Percentiles rank a stretch among this genome's conserved stretches.
These are phyloP conservation scores for Barnettozyma vustinii DNA, from an alignment of 805 yeast species.

Conservation along the genomic window DNA sequence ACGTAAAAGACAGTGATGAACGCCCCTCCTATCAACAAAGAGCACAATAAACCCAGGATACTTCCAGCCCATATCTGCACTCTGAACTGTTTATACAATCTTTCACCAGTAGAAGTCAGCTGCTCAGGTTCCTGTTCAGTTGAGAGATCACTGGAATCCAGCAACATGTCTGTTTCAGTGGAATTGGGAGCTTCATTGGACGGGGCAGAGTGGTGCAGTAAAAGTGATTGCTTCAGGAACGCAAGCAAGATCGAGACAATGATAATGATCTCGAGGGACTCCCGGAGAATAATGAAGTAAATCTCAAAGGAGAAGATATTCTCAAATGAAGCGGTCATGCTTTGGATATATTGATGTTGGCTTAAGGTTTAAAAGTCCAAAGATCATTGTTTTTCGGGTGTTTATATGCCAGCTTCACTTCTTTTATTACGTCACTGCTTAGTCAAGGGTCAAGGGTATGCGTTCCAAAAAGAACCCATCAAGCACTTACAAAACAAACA, in stretches of 20 bases:
- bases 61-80: slow-evolving; percentile 85
- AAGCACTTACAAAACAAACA: not conserved
- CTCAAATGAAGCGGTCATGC: slow-evolving; percentile 28
- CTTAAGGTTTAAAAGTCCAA: too few species aligned
- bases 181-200: not conserved
- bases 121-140: not conserved
- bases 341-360: not conserved
- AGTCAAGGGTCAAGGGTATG: not conserved
- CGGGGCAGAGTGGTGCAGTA: slow-evolving; percentile 27
- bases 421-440: not conserved
- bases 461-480: too few species aligned
- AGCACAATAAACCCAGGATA: slow-evolving; percentile 57
- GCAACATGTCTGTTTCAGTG: slow-evolving; percentile 11
- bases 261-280: slow-evolving; percentile 71
- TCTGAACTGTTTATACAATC: slow-evolving; percentile 40
- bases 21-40: slow-evolving; percentile 66
- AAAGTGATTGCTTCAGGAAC: slow-evolving; percentile 57
- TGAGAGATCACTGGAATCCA: slow-evolving; percentile 1
- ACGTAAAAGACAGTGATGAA: slow-evolving; percentile 68
- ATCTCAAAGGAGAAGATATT: slow-evolving; percentile 65
- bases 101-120: slow-evolving; percentile 22
- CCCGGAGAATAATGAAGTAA: slow-evolving; percentile 67
- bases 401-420: not conserved
- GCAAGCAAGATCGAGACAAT: slow-evolving; percentile 70
- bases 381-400: not conserved